These are phyloP conservation scores for Exophiala sp. DNA, from an alignment of 2,329 filamentous ascomycete genomes.

Conservation along the genomic window DNA sequence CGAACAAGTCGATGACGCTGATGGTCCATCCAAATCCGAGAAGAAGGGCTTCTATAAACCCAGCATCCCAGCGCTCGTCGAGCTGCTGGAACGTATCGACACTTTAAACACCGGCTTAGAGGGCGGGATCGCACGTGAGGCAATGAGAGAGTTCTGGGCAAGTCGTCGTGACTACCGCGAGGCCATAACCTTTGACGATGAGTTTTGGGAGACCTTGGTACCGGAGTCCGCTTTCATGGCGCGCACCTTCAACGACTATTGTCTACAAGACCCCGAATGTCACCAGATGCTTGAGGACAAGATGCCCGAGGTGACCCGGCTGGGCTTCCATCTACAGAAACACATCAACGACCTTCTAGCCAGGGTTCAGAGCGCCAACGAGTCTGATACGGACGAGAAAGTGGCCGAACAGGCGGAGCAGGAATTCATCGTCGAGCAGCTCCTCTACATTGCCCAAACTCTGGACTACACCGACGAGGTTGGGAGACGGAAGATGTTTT, in stretches of 20 bases:
- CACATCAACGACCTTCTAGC: slow-evolving; percentile 57
- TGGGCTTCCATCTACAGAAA: slow-evolving; percentile 78
- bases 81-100: slow-evolving; percentile 89
- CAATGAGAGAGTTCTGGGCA: slow-evolving; percentile 95
- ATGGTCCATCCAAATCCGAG: slow-evolving; percentile 17
- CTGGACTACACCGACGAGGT: slow-evolving; percentile 98
- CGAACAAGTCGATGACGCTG: neutral
- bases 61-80: slow-evolving; percentile 75
- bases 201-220: slow-evolving; percentile 46
- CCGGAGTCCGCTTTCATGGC: slow-evolving; percentile 86
- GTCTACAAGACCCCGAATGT: slow-evolving; percentile 68
- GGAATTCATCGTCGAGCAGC: slow-evolving; percentile 92
- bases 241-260: slow-evolving; percentile 91
- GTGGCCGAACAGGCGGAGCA: slow-evolving; percentile 67
- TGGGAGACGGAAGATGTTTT: slow-evolving; percentile 91
- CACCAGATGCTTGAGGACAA: slow-evolving; percentile 80
- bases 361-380: slow-evolving; percentile 32
- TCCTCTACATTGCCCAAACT: slow-evolving; percentile 84
- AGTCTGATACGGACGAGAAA: slow-evolving; percentile 62
- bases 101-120: slow-evolving; percentile 85
- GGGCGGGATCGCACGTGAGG: slow-evolving; percentile 82
- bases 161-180: slow-evolving; percentile 61
- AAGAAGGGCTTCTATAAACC: slow-evolving; percentile 52
- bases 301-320: slow-evolving; percentile 85
- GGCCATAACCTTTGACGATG: slow-evolving; percentile 41